Conservation (phyloP, 331 rosid species). For the Quercus phellos region DNA sequence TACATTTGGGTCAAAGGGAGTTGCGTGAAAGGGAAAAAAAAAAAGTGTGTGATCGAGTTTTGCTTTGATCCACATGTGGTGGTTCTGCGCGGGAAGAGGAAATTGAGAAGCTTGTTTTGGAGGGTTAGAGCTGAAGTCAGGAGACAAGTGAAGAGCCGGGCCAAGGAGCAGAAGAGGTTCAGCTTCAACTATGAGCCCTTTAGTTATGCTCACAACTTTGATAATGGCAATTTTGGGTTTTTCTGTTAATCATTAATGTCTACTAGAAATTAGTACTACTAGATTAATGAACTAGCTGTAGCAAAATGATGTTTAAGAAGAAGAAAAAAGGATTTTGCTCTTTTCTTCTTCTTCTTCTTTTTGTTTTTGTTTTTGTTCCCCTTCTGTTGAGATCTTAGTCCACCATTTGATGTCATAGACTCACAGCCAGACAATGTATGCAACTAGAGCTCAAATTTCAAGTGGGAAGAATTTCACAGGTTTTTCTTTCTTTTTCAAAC, state of each 20-base stretch:
- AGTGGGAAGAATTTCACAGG: neutral
- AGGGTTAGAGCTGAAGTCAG: conserved; percentile 42
- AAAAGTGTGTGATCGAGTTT: conserved; percentile 12
- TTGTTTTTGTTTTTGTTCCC: neutral
- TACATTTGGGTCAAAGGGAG: neutral
- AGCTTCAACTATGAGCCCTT: conserved; percentile 59
- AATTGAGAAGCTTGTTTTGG: conserved; percentile 52
- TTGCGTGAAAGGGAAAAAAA: neutral
- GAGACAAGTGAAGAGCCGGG: conserved; percentile 27
- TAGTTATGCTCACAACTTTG: conserved; percentile 70
- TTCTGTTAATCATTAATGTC: conserved; percentile 19
- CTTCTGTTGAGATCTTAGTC: neutral
- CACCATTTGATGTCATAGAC: neutral
- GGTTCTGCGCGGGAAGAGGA: conserved; percentile 36
- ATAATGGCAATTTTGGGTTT: conserved; percentile 54
- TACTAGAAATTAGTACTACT: neutral
- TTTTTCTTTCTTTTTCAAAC: neutral
- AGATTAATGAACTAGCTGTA: neutral
- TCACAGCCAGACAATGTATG: neutral
- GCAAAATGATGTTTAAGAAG: neutral
- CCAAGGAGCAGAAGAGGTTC: conserved; percentile 16
- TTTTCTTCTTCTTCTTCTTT: neutral
- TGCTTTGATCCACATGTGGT: conserved; percentile 29
- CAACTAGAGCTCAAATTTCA: neutral
- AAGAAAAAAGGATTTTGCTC: neutral